Base-by-base conservation (phyloP, 495 filamentous ascomycete genomes). In the Filosporella fistucella region DNA sequence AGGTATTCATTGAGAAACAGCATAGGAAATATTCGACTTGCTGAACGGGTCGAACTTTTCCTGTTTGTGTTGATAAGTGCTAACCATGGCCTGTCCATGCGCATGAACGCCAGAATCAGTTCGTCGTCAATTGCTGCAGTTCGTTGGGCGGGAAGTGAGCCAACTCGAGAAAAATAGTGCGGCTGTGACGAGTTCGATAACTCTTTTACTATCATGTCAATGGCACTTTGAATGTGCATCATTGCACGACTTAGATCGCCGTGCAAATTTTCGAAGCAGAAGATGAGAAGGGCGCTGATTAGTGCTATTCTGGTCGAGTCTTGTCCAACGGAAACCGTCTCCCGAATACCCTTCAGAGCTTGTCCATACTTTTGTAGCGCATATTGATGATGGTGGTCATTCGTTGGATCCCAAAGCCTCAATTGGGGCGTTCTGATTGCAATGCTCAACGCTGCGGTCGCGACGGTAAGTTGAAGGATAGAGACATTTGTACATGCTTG, bases 181-280 rank as follows among this genome's bases (percentile, higher is more conserved):
- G 39, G 17, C 16, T 28, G 25, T n/a, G 54, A 49, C 26, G 23
- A 17, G 18, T 37, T 46, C 10, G 54, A 52, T 21, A 56, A 29
- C 13, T 34, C 18, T 17, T 52, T 48, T 12, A 51, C 32, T 3
- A 52, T 52, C 13, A 56, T 48, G 16, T 52, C 54, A 1, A 56
- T 28, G 6, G 48, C 42, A 35, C 48, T 56, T 40, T 52, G 54
- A 11, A 56, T 41, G 28, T 57, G 55, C 13, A 37, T 21, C n/a
- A 57, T 53, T 1, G 44, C 50, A 20, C 32, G 32, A 3, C 14
- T 29, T 25, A 45, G 23, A 30, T 53, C 46, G 7, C 22, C 41
- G 9, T 53, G 55, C n/a, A 57, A 18, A 17, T 36, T 57, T 20
- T 57, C 55, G 18, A 57, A 57, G 23, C 45, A 53, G 16, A 53